Percentiles rank a stretch among this genome's conserved stretches.
phyloP scores from a whole-genome alignment of 495 filamentous ascomycete genomes.

The Neurospora sp. region DNA sequence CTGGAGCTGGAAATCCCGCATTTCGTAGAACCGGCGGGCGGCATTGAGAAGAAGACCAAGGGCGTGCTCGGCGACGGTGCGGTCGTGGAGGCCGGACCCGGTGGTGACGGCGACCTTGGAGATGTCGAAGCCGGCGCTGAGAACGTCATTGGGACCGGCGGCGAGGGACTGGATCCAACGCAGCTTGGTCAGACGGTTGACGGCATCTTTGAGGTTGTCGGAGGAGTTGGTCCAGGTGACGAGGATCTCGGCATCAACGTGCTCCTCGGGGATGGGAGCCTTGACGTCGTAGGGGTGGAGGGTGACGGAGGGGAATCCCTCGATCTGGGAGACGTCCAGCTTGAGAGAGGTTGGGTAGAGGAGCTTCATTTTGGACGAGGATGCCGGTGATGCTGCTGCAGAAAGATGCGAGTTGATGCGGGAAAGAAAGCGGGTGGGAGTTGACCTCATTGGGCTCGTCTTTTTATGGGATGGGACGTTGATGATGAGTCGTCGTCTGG shows the following conservation, averaged over 20 bases:
- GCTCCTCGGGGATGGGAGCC: constrained; percentile 38
- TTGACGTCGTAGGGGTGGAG: constrained; percentile 48
- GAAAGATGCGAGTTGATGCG: neutral
- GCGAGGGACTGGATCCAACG: constrained; percentile 53
- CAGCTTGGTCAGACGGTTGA: constrained; percentile 36
- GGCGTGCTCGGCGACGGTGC: constrained; percentile 50
- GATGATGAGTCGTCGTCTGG: neutral
- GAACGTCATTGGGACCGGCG: constrained; percentile 52
- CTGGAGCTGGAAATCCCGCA: constrained; percentile 47
- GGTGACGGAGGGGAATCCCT: constrained; percentile 39
- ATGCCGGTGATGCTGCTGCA: neutral
- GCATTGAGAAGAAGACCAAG: constrained; percentile 42
- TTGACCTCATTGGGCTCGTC: neutral
- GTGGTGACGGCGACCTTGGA: constrained; percentile 35
- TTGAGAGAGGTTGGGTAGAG: constrained; percentile 50
- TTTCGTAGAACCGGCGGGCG: constrained; percentile 44
- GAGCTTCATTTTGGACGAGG: constrained; percentile 41
- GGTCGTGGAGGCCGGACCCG: constrained; percentile 51
- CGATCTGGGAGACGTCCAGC: constrained; percentile 37
- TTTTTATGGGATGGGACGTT: neutral
- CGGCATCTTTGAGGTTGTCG: constrained; percentile 43
- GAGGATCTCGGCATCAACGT: constrained; percentile 44
- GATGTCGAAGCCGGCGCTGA: constrained; percentile 45
- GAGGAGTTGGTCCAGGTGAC: constrained; percentile 48
- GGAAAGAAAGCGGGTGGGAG: neutral